Percentiles rank a stretch among this genome's conserved stretches.
These are phyloP conservation scores for Aspergillus pseudoterreus DNA, from an alignment of 2,329 filamentous ascomycete genomes.

Conservation along the genomic window DNA sequence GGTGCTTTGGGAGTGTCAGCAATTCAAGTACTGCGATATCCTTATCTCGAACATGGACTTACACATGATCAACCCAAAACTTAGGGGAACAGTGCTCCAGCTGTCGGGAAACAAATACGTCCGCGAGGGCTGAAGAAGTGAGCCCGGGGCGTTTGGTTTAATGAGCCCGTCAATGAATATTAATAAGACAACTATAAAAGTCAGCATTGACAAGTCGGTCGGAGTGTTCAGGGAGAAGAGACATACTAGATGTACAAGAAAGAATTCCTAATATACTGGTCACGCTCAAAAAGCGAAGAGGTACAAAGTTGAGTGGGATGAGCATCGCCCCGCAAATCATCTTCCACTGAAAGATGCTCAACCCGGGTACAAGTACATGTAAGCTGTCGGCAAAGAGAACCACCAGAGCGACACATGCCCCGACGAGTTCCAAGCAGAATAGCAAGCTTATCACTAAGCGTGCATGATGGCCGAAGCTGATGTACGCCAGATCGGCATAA, in stretches of 20 bases:
- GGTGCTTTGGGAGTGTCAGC: constrained; percentile 42
- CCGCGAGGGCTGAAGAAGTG: constrained; percentile 71
- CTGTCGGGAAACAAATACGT: constrained; percentile 82
- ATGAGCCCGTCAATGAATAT: constrained; percentile 82
- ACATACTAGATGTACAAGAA: constrained; percentile 80
- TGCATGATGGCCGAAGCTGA: constrained; percentile 80
- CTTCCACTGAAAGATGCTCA: constrained; percentile 75
- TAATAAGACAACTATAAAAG: constrained; percentile 67
- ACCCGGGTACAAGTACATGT: constrained; percentile 68
- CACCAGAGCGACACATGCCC: constrained; percentile 82
- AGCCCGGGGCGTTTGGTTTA: constrained; percentile 75
- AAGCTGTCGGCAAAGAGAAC: constrained; percentile 93
- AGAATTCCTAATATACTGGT: constrained; percentile 92
- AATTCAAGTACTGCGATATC: neutral
- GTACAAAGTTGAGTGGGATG: constrained; percentile 78
- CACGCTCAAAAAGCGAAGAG: constrained; percentile 78
- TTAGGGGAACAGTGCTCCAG: constrained; percentile 82
- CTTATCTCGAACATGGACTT: constrained; percentile 17
- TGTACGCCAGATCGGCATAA: constrained; percentile 88
- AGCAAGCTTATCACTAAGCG: constrained; percentile 78
- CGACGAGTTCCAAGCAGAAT: constrained; percentile 83
- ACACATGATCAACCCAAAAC: constrained; percentile 85
- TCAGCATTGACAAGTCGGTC: constrained; percentile 22
- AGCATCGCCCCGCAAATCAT: constrained; percentile 74
- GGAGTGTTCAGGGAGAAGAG: neutral